A percentile compares a stretch with the other conserved stretches of the same genome.
Evolutionary conservation across 495 filamentous ascomycete species (phyloP).

Genomic region (Neurospora cerealis): DNA sequence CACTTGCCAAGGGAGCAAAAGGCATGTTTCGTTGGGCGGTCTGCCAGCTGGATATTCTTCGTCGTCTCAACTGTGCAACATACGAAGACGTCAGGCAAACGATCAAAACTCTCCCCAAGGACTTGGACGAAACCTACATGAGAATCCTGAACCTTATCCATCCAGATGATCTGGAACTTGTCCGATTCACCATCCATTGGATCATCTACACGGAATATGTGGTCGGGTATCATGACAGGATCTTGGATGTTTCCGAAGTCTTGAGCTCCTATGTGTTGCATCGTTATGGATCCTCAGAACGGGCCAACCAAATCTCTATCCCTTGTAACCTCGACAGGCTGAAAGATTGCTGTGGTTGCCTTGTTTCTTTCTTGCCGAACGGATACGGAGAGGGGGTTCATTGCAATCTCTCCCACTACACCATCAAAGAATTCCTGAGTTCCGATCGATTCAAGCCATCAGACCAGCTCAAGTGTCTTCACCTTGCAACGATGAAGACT

Average conservation of each 20-base stretch:
- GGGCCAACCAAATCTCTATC: background rate
- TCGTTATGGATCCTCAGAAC: background rate
- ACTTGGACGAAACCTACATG: slow-evolving; percentile 32
- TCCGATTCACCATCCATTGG: slow-evolving; percentile 4
- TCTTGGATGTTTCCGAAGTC: background rate
- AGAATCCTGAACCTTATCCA: slow-evolving; percentile 23
- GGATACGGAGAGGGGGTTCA: background rate
- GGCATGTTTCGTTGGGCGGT: slow-evolving; percentile 40
- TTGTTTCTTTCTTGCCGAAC: background rate
- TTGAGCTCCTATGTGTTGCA: background rate
- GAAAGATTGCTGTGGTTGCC: background rate
- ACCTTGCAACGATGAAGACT: background rate
- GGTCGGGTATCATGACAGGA: accelerated
- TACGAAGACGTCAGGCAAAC: slow-evolving; percentile 12
- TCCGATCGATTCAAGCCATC: background rate
- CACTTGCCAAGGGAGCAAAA: slow-evolving; percentile 21
- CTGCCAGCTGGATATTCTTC: slow-evolving; percentile 33
- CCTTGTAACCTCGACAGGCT: background rate
- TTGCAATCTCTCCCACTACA: background rate
- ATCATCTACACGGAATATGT: background rate
- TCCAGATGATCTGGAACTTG: slow-evolving; percentile 15
- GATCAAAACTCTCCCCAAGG: slow-evolving; percentile 24
- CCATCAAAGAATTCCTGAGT: background rate
- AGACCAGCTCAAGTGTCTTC: background rate
- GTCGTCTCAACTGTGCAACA: slow-evolving; percentile 8